Evolutionary conservation across 108 stramenopile species (phyloP), one percentile per base, ranked within the genome.

Genomic region (Cyclotella sp.): DNA sequence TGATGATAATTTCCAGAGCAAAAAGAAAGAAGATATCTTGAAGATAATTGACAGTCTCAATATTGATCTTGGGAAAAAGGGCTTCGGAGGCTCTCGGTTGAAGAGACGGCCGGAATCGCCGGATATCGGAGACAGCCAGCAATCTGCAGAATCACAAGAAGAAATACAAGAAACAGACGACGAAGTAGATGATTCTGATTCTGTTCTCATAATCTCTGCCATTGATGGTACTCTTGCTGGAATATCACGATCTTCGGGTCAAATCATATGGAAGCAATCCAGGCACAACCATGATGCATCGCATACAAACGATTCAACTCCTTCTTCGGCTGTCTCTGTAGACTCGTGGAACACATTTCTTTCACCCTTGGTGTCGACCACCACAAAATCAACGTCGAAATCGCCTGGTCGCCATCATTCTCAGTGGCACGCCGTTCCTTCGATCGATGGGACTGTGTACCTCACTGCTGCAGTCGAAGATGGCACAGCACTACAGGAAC

Each of bases 161-260:
- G 55, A 57, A 26, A 26, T 26, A 3, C 58, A 59, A 22, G 58
- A 52, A 27, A 22, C 10, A 1, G 21, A 34, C 10, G 54, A 72
- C 24, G 58, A 52, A 27, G 45, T 3, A 0, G 21, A 34, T 14
- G 54, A 65, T 54, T 76, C 80, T 14, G 54, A 65, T 54, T 76
- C 80, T 12, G 67, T 95, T 5, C 67, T 95, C 8, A 79, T 95
- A 52, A 82, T 95, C 16, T 79, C 85, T 11, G 63, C 90, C 11
- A 89, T 92, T 10, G 93, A 92, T 66, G 93, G 93, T 28, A 90
- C 86, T 9, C 34, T 95, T 41, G 87, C 87, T 15, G 93, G 91
- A 42, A 78, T 95, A 30, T 89, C 89, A 15, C 85, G 88, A 47
- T 45, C 73, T 18, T 77, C 86, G n/a, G 93, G 93, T 24, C 65